phyloP scores from a whole-genome alignment of 305 asterid species.

The Euphrasia arctica region DNA sequence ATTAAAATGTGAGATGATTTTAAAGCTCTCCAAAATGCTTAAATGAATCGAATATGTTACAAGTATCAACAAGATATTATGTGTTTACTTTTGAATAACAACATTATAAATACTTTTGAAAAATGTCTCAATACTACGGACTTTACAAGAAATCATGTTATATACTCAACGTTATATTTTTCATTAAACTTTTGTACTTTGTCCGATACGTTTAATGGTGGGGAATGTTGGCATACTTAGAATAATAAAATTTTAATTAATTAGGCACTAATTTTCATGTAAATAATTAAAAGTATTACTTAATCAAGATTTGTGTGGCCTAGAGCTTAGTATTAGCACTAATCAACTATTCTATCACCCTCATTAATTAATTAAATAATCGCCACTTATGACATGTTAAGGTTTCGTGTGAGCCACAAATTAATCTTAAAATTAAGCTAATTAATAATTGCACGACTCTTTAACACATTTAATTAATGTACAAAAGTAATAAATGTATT shows the following conservation, averaged over 20 bases:
- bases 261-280: constrained; percentile 20
- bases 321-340: background rate
- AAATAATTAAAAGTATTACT: constrained; percentile 25
- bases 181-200: constrained; percentile 28
- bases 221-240: constrained; percentile 25
- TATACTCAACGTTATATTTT: constrained; percentile 21
- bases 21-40: too few species aligned
- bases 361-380: constrained; percentile 12
- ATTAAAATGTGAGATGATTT: too few species aligned
- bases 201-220: constrained; percentile 39
- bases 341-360: constrained; percentile 3
- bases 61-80: too few species aligned
- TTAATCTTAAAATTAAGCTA: background rate
- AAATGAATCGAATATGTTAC: too few species aligned
- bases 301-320: constrained; percentile 3
- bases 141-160: constrained; percentile 18
- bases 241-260: constrained; percentile 20
- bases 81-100: too few species aligned
- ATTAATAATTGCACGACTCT: constrained; percentile 6
- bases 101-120: too few species aligned
- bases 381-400: constrained; percentile 22
- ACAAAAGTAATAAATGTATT: constrained; percentile 19
- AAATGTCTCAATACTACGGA: too few species aligned
- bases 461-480: constrained; percentile 10
- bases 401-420: constrained; percentile 31